phyloP scores from a whole-genome alignment of 441 rosid genomes.

The Omphalea diandra region DNA sequence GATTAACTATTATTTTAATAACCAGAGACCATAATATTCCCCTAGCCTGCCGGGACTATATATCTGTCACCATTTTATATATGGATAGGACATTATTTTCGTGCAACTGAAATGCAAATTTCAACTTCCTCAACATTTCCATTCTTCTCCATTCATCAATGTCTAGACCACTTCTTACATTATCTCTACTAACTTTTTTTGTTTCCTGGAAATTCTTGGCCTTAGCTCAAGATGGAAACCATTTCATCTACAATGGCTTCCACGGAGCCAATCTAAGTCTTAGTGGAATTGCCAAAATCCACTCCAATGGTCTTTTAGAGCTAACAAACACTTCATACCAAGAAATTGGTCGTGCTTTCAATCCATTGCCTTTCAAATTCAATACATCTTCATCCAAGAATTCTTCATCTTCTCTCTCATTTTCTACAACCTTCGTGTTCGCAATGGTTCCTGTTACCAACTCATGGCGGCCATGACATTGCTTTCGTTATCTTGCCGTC shows the following conservation, averaged over 20 bases:
- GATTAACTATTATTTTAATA: too few species aligned
- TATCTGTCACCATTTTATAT: too few species aligned
- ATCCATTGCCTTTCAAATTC: slow-evolving; percentile 40
- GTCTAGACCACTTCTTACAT: too few species aligned
- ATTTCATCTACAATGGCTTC: slow-evolving; percentile 42
- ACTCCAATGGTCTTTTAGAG: slow-evolving; percentile 33
- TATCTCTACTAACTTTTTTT: too few species aligned
- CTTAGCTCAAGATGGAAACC: slow-evolving; percentile 25
- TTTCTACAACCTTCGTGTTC: slow-evolving; percentile 55
- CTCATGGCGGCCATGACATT: slow-evolving; percentile 50
- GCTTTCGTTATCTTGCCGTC: slow-evolving; percentile 52
- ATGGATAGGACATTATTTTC: too few species aligned
- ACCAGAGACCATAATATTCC: too few species aligned
- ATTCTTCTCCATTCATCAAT: too few species aligned
- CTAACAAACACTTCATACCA: slow-evolving; percentile 39
- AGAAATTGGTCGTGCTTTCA: slow-evolving; percentile 51
- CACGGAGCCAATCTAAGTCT: slow-evolving; percentile 23
- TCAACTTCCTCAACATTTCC: too few species aligned
- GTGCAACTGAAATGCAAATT: too few species aligned
- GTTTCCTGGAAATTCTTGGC: slow-evolving; percentile 13
- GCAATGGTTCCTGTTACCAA: slow-evolving; percentile 35
- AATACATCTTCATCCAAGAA: slow-evolving; percentile 26
- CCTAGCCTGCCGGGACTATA: too few species aligned
- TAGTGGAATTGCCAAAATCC: slow-evolving; percentile 41
- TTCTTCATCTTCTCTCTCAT: slow-evolving; percentile 35